phyloP scores from a whole-genome alignment of 2,329 filamentous ascomycete genomes.

The Neofusicoccum kwambonambiense region DNA sequence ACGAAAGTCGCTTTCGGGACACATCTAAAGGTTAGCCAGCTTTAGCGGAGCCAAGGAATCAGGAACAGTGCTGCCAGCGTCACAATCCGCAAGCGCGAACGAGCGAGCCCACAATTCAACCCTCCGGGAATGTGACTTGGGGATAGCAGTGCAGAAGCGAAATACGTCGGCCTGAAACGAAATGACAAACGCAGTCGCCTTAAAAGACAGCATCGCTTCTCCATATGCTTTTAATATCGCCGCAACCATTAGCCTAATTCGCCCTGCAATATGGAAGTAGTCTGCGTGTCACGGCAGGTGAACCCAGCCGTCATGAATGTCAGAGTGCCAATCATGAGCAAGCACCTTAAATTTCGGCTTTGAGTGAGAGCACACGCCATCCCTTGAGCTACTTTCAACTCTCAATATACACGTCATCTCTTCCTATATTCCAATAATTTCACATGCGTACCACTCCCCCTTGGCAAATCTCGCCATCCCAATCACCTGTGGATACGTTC shows the following conservation, averaged over 20 bases:
- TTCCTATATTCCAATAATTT: neutral
- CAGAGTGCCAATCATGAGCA: neutral
- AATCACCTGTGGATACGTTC: too few species aligned
- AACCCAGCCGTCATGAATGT: too few species aligned
- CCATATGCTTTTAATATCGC: neutral
- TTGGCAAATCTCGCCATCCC: too few species aligned
- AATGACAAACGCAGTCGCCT: neutral
- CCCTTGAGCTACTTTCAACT: neutral
- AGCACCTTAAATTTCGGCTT: constrained; percentile 3
- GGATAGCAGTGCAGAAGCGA: constrained; percentile 1
- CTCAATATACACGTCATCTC: neutral
- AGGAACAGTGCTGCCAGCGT: neutral
- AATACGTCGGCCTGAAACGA: constrained; percentile 5
- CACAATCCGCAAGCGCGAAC: neutral
- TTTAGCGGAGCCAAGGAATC: neutral
- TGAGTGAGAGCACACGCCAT: neutral
- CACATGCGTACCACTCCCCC: neutral
- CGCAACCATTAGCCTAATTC: neutral
- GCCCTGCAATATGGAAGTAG: neutral
- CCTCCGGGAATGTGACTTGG: neutral
- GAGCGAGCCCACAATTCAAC: neutral
- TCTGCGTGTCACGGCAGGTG: too few species aligned
- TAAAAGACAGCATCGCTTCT: neutral
- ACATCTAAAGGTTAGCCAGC: neutral
- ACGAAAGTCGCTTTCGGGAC: too few species aligned